A percentile compares a stretch with the other conserved stretches of the same genome.
Evolutionary conservation across 2,329 filamentous ascomycete genomes (phyloP).

Genomic region (Chrysoporthe austroafricana): DNA sequence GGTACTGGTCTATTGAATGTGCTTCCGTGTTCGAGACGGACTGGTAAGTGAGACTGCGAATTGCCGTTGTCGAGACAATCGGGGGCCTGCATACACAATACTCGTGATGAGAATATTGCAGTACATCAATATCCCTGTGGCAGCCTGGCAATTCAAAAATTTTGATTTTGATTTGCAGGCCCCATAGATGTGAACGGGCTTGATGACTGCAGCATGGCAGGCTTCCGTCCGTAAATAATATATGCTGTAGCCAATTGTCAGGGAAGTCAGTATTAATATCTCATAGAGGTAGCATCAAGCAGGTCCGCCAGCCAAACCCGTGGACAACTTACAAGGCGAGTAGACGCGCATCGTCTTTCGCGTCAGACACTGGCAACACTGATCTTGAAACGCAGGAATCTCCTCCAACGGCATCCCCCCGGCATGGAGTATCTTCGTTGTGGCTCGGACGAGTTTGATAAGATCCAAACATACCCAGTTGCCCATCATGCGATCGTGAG

Average conservation of each 20-base stretch:
- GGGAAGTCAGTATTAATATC: too few relatives aligned
- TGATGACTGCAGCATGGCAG: neutral
- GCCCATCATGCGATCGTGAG: constrained; percentile 13
- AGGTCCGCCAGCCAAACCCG: too few relatives aligned
- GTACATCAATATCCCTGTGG: too few relatives aligned
- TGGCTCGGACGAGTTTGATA: constrained; percentile 2
- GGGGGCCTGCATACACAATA: too few relatives aligned
- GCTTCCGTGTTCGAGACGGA: too few relatives aligned
- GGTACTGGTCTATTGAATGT: too few relatives aligned
- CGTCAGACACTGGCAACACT: constrained; percentile 10
- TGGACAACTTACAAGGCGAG: constrained; percentile 4
- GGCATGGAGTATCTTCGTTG: constrained; percentile 17
- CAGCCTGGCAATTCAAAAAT: neutral
- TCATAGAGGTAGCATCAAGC: neutral
- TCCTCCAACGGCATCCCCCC: constrained; percentile 8
- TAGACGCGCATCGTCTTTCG: constrained; percentile 10
- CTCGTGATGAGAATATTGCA: too few relatives aligned
- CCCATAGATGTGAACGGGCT: neutral
- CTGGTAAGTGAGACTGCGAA: too few relatives aligned
- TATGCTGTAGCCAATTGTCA: constrained; percentile 1
- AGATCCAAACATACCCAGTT: constrained; percentile 16
- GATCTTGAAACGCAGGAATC: constrained; percentile 9
- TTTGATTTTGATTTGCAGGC: neutral
- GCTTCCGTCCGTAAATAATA: constrained; percentile 12
- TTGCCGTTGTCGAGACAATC: too few relatives aligned